Base-by-base conservation (phyloP, 768 basidiomycete genomes). In the Xanthoconium purpureum region DNA sequence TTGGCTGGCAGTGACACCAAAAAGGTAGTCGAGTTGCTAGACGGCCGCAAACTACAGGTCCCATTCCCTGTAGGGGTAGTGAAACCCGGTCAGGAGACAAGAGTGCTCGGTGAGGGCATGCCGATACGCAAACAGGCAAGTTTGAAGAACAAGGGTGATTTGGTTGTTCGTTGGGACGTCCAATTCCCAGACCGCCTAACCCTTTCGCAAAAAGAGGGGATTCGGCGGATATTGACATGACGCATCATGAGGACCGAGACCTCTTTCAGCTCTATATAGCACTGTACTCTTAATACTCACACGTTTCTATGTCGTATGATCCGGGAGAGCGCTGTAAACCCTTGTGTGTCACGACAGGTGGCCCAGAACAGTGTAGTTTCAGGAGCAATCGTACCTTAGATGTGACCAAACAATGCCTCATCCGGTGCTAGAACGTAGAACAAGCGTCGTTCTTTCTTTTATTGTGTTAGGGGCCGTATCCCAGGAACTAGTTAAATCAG, bases 161-260 rank as follows among this genome's bases (percentile, higher is more conserved):
- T 98, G 50, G 76, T 90, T 47, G 79, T 96, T 47, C 82, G 80
- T 58, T 92, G 88, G 90, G 83, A 96, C 40, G 81, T 96, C 20
- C 78, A 83, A 28, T 95, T 98, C 80, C 96, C 96, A 0, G 80
- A 83, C 30, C 75, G 81, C 45, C 69, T 98, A 56, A 88, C 89
- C 12, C 73, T 82, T 3, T 74, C 80, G 17, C 94, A 98, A 75
- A 91, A 89, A 74, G 89, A 92, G 67, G 89, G 82, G 0, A 66
- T 97, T 35, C 77, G 83, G 71, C 90, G 86, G 70, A 80, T 90
- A 36, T 66, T 90, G 66, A 74, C 69, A 37, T 81, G 61, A 70
- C 37, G n/a, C 38, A 13, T 50, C 40, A 37, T 49, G 47, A 13
- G 42, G 45, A 40, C 35, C 45, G 30, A 39, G 50, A 32, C 50